Evolutionary conservation across 1,139 yeast genomes (phyloP).

Genomic region (Spencermartinsiella ligniputridi): DNA sequence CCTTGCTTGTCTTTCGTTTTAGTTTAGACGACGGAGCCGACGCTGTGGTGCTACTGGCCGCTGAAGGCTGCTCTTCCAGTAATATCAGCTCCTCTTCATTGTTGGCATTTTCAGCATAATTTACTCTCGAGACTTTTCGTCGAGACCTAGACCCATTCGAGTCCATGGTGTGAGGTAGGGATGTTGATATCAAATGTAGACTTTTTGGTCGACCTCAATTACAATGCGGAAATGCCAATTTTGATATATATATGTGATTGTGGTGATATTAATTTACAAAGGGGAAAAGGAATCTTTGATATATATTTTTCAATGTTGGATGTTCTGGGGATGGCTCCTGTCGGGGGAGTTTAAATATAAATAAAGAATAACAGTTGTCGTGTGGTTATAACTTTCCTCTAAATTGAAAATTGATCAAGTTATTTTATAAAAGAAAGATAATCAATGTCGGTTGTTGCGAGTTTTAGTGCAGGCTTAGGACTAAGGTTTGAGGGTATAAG

Average conservation of each 20-base stretch:
- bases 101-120: constrained; percentile 27
- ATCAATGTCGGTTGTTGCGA: no score
- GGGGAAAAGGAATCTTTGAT: no score
- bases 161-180: background rate
- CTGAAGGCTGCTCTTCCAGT: background rate
- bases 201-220: no score
- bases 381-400: no score
- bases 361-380: no score
- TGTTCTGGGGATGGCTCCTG: no score
- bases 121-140: constrained; percentile 27
- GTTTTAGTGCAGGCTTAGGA: no score
- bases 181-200: background rate
- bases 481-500: no score
- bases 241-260: background rate
- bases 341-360: no score
- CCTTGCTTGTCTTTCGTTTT: constrained; percentile 2
- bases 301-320: no score
- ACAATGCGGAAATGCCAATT: background rate
- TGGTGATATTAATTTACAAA: background rate
- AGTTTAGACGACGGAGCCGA: background rate
- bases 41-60: background rate
- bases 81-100: constrained; percentile 8
- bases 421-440: no score
- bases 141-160: constrained; percentile 18
- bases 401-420: no score